Evolutionary conservation across 75 land plant species (phyloP).

Genomic region (Azolla pinnata): DNA sequence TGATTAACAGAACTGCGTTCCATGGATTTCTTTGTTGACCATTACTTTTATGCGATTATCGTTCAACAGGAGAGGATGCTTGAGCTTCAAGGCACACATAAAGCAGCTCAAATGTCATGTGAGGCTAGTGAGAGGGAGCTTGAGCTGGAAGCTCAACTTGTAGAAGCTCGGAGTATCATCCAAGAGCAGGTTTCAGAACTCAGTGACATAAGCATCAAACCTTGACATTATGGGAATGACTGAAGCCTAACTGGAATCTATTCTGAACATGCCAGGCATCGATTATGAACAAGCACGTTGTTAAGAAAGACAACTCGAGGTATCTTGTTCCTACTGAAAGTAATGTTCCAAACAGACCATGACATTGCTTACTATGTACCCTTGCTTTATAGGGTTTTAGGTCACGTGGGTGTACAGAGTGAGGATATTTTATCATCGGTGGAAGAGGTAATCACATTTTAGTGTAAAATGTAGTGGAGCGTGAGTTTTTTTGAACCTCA

Average conservation of each 20-base stretch:
- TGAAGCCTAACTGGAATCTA: too few relatives aligned
- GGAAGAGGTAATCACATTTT: slow-evolving; percentile 27
- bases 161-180: slow-evolving; percentile 95
- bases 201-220: too few relatives aligned
- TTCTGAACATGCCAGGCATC: slow-evolving; percentile 54
- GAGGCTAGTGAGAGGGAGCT: slow-evolving; percentile 95
- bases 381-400: slow-evolving; percentile 28
- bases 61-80: slow-evolving; percentile 67
- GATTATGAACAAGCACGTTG: slow-evolving; percentile 72
- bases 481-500: not conserved
- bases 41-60: not conserved
- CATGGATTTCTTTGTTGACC: not conserved
- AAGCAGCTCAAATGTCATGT: slow-evolving; percentile 65
- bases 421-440: slow-evolving; percentile 35
- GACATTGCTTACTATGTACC: not conserved
- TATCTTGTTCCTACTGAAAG: slow-evolving; percentile 4
- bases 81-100: slow-evolving; percentile 85
- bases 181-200: slow-evolving; percentile 72
- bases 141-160: slow-evolving; percentile 97
- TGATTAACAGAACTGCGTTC: not conserved
- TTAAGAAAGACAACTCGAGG: slow-evolving; percentile 66
- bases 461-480: too few relatives aligned
- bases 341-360: not conserved
- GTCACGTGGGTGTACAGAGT: slow-evolving; percentile 28
- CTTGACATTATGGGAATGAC: too few relatives aligned